These are phyloP conservation scores for Fusarium luffae DNA, from an alignment of 2,329 filamentous ascomycete species.

Conservation along the genomic window DNA sequence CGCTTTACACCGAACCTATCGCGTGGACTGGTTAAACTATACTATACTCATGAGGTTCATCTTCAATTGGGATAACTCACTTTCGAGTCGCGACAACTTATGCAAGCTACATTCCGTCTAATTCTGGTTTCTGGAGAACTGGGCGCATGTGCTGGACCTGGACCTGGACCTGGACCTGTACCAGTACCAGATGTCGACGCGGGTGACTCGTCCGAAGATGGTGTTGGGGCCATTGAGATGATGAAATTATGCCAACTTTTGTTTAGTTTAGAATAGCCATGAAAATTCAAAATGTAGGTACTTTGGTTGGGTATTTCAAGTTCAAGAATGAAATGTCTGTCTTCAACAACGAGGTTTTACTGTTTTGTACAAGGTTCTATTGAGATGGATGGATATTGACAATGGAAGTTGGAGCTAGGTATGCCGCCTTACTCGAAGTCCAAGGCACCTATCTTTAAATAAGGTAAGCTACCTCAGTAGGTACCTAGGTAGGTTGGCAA, in stretches of 20 bases:
- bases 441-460: background rate
- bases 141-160: slow-evolving; percentile 27
- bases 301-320: slow-evolving; percentile 7
- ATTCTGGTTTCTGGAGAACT: slow-evolving; percentile 45
- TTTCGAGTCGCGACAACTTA: slow-evolving; percentile 56
- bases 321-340: background rate
- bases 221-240: slow-evolving; percentile 46
- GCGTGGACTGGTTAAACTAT: slow-evolving; percentile 54
- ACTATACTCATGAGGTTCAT: slow-evolving; percentile 43
- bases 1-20: slow-evolving; percentile 58
- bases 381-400: background rate
- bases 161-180: slow-evolving; percentile 18
- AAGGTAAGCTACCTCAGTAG: background rate
- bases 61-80: slow-evolving; percentile 42
- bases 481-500: too few relatives aligned
- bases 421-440: background rate
- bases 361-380: background rate
- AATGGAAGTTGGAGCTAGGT: background rate
- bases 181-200: slow-evolving; percentile 40
- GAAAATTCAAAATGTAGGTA: background rate
- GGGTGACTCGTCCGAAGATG: slow-evolving; percentile 46
- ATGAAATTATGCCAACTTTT: slow-evolving; percentile 35
- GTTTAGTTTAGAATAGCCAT: slow-evolving; percentile 4
- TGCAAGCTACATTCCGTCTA: slow-evolving; percentile 53
- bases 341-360: slow-evolving; percentile 1